Percentiles rank a stretch among this genome's conserved stretches.
Conservation (phyloP, 2,329 filamentous ascomycete genomes). For the Ophiostoma sp. region DNA sequence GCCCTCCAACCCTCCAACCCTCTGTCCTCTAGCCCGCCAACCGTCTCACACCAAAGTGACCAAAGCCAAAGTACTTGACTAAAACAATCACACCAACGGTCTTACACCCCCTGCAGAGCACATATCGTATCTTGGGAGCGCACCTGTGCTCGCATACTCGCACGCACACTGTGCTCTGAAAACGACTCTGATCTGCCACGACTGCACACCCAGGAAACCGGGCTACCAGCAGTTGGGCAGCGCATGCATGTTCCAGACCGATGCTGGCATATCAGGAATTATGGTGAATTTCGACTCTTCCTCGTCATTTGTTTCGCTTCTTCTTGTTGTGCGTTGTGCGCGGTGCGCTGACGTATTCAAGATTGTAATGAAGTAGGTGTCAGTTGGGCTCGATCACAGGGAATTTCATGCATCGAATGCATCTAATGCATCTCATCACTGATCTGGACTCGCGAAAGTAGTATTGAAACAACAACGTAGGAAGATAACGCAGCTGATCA, state of each 20-base stretch:
- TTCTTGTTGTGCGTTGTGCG: background rate
- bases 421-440: background rate
- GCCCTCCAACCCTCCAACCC: background rate
- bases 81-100: too few species aligned
- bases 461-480: background rate
- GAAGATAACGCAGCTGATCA: slow-evolving; percentile 4
- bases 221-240: background rate
- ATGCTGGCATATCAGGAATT: background rate
- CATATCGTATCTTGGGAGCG: background rate
- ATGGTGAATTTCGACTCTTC: too few species aligned
- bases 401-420: background rate
- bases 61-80: too few species aligned
- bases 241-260: background rate
- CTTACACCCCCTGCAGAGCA: slow-evolving; percentile 1
- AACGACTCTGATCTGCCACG: background rate
- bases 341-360: background rate
- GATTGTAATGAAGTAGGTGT: background rate
- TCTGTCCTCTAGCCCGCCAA: too few species aligned
- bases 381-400: slow-evolving; percentile 5
- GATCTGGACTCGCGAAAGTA: background rate
- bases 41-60: too few species aligned
- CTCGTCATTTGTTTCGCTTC: background rate
- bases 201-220: background rate
- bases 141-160: too few species aligned
- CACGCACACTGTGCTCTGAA: background rate